phyloP scores from a whole-genome alignment of 2,329 filamentous ascomycete genomes.

The Aulographum hederae region DNA sequence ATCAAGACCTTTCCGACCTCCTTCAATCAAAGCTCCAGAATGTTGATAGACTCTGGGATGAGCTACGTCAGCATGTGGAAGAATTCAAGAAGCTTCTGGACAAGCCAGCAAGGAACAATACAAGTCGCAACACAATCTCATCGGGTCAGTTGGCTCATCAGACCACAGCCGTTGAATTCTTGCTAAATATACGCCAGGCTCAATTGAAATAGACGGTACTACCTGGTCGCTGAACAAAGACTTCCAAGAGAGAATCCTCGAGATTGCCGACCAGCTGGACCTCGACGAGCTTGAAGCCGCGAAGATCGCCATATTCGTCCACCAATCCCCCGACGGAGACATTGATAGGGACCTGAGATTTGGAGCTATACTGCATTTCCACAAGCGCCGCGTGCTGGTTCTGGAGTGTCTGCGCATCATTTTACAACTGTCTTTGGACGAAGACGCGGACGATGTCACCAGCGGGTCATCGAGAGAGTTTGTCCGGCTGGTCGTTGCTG shows the following conservation, averaged over 20 bases:
- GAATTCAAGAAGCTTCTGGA: slow-evolving; percentile 50
- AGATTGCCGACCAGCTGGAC: slow-evolving; percentile 74
- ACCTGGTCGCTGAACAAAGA: slow-evolving; percentile 71
- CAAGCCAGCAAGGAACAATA: slow-evolving; percentile 54
- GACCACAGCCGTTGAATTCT: neutral
- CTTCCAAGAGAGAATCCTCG: slow-evolving; percentile 66
- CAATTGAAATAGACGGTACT: slow-evolving; percentile 51
- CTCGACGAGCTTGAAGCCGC: slow-evolving; percentile 80
- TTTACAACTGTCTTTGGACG: slow-evolving; percentile 1
- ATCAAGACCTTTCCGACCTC: slow-evolving; percentile 66
- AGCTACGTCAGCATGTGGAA: slow-evolving; percentile 47
- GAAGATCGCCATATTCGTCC: slow-evolving; percentile 53
- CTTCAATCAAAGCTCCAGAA: slow-evolving; percentile 52
- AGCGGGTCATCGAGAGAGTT: slow-evolving; percentile 10
- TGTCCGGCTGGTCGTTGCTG: slow-evolving; percentile 37
- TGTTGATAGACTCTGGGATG: slow-evolving; percentile 46
- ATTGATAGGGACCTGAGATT: slow-evolving; percentile 58
- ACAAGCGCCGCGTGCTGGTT: slow-evolving; percentile 65
- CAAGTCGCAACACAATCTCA: slow-evolving; percentile 53
- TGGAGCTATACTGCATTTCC: slow-evolving; percentile 71
- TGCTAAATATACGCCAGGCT: slow-evolving; percentile 34
- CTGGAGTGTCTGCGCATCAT: slow-evolving; percentile 63
- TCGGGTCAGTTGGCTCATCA: slow-evolving; percentile 32
- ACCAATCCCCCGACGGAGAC: no score
- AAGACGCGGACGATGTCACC: slow-evolving; percentile 9